These are phyloP conservation scores for Pseudopediastrum boryanum DNA, from an alignment of 139 green algal species.

Conservation along the genomic window DNA sequence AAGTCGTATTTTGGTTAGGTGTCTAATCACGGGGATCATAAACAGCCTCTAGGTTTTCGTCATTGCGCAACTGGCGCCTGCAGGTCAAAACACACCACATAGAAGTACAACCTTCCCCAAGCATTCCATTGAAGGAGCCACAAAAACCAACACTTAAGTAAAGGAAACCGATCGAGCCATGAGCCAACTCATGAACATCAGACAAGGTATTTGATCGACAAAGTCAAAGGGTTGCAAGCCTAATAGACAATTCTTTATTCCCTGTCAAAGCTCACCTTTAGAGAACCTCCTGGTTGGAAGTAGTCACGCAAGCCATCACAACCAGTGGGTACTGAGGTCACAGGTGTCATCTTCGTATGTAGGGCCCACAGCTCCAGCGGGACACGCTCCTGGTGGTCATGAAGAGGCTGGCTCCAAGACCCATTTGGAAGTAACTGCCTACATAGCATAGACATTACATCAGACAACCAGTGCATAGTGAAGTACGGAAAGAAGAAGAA, in stretches of 20 bases:
- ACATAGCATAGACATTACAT: not conserved
- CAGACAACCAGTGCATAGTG: not conserved
- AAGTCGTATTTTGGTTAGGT: slow-evolving; percentile 56
- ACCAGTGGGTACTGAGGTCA: too few relatives aligned
- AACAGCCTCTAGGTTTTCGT: slow-evolving; percentile 61
- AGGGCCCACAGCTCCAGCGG: too few relatives aligned
- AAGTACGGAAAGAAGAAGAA: not conserved
- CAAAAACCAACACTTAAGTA: too few relatives aligned
- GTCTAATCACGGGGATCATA: slow-evolving; percentile 56
- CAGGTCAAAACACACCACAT: not conserved
- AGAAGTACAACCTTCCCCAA: not conserved
- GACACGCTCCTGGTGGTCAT: too few relatives aligned
- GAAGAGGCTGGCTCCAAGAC: too few relatives aligned
- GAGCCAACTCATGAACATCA: not conserved
- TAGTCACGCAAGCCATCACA: too few relatives aligned
- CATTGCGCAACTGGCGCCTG: slow-evolving; percentile 42
- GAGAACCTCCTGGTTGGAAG: too few relatives aligned
- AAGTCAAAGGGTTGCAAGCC: not conserved
- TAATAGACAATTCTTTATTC: too few relatives aligned
- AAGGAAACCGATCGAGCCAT: not conserved
- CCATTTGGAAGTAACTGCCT: too few relatives aligned
- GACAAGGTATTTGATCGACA: not conserved
- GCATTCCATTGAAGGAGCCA: too few relatives aligned
- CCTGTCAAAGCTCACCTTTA: too few relatives aligned
- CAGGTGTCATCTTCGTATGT: too few relatives aligned